These are phyloP conservation scores for Prunus fruticosa DNA, from an alignment of 306 rosid genomes.

Conservation along the genomic window DNA sequence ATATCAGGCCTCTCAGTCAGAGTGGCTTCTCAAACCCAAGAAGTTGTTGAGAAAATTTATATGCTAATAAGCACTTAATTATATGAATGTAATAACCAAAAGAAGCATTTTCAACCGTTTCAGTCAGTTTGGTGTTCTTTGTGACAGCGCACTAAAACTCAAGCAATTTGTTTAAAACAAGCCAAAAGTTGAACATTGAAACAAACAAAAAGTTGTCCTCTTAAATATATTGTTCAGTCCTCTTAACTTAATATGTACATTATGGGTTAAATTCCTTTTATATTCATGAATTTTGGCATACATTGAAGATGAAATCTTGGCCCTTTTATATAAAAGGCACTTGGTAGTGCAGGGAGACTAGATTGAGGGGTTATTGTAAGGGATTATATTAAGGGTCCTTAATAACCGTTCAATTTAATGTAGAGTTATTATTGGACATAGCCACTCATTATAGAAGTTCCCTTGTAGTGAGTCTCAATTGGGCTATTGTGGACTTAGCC, in stretches of 20 bases:
- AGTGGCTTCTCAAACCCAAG: not conserved
- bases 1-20: too few relatives aligned
- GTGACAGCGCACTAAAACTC: not conserved
- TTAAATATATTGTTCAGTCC: not conserved
- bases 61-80: not conserved
- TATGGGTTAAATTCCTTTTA: not conserved
- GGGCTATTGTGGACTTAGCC: not conserved
- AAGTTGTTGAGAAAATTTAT: not conserved
- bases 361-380: too few relatives aligned
- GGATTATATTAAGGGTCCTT: too few relatives aligned
- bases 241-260: not conserved
- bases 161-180: not conserved
- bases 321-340: not conserved
- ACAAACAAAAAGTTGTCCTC: not conserved
- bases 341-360: too few relatives aligned
- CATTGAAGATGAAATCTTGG: not conserved
- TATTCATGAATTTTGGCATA: not conserved
- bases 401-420: rapidly evolving
- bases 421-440: too few relatives aligned
- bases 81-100: not conserved
- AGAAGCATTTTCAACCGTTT: not conserved
- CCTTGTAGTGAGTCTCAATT: not conserved
- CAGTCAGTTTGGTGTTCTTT: not conserved
- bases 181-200: not conserved
- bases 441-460: too few relatives aligned